Evolutionary conservation across 257 asterid genomes (phyloP), one percentile per base, ranked within the genome.

Genomic region (Plantago ovata): DNA sequence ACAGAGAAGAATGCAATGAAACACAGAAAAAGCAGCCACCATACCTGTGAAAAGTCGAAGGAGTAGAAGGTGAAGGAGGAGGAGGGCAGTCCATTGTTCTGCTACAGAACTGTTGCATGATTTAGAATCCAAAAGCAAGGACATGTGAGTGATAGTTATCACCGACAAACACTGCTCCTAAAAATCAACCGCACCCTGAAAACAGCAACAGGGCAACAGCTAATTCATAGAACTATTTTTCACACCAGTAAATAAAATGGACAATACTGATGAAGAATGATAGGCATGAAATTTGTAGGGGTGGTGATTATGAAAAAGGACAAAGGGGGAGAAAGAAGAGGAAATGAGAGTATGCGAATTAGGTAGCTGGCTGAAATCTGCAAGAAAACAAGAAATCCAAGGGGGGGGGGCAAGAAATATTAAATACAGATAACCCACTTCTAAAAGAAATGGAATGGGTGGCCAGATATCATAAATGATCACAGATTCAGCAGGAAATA

Each of bases 401-500:
- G 45, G 56, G 24, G 54, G 45, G 56, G 24, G 54, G 68, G 48
- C 61, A 65, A 61, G 21, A 13, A 13, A 36, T 15, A 69, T 47
- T 75, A 56, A 75, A 67, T 64, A 75, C 67, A 71, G 69, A 51
- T 71, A 75, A 63, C 77, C 81, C 77, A 75, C 72, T 43, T 18
- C 12, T 45, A 33, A 44, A 10, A 14, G 8, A 20, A 33, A 36
- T 53, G 58, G 67, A 61, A 68, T 61, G 75, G 67, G 79, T 65
- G 69, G 63, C 56, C 61, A 70, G 69, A 68, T 68, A 51, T 62
- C 69, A 67, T 75, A 71, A 71, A 75, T 71, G 71, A 65, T 42
- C 53, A 44, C 45, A 60, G 75, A 67, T 71, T 71, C 57, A 67
- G 62, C 39, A 71, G 32, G 53, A 18, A 58, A 23, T 47, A 14